Conservation (phyloP, 2,329 filamentous ascomycete species). For the Fusarium vanettenii region DNA sequence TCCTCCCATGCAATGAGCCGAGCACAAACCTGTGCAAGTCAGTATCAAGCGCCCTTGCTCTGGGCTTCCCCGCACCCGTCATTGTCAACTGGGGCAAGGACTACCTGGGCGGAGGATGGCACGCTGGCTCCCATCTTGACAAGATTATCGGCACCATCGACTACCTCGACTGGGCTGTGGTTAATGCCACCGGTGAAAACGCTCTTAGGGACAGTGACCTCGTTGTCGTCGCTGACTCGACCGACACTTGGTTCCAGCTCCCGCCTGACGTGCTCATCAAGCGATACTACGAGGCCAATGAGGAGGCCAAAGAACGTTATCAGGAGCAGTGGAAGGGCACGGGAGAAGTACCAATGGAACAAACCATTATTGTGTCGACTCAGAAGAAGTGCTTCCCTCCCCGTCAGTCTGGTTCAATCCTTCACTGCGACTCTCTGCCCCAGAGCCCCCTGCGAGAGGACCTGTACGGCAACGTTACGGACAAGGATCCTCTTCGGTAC, state of each 20-base stretch:
- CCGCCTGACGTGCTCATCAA: conserved; percentile 42
- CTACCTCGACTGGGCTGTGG: conserved; percentile 36
- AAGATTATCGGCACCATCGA: conserved; percentile 44
- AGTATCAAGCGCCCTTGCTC: conserved; percentile 34
- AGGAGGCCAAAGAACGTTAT: conserved; percentile 24
- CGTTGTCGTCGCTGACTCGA: conserved; percentile 40
- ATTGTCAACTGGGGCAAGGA: conserved; percentile 44
- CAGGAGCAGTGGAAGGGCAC: background rate
- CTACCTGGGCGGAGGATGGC: conserved; percentile 18
- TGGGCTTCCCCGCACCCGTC: conserved; percentile 42
- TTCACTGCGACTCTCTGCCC: conserved; percentile 35
- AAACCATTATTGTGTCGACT: conserved; percentile 33
- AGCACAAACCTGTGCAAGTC: conserved; percentile 42
- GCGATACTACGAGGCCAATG: conserved; percentile 39
- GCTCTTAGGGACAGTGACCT: conserved; percentile 38
- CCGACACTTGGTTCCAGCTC: conserved; percentile 47
- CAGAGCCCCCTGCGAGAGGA: conserved; percentile 27
- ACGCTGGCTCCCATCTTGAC: conserved; percentile 36
- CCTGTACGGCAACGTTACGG: conserved; percentile 33
- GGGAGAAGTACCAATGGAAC: conserved; percentile 13
- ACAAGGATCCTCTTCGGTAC: background rate
- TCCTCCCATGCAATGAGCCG: conserved; percentile 35
- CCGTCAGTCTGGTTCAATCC: background rate
- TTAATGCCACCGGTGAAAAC: background rate
- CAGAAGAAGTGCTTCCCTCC: conserved; percentile 40